Conservation (phyloP, 1,284 basidiomycete genomes). For the Agaricales sp. region DNA sequence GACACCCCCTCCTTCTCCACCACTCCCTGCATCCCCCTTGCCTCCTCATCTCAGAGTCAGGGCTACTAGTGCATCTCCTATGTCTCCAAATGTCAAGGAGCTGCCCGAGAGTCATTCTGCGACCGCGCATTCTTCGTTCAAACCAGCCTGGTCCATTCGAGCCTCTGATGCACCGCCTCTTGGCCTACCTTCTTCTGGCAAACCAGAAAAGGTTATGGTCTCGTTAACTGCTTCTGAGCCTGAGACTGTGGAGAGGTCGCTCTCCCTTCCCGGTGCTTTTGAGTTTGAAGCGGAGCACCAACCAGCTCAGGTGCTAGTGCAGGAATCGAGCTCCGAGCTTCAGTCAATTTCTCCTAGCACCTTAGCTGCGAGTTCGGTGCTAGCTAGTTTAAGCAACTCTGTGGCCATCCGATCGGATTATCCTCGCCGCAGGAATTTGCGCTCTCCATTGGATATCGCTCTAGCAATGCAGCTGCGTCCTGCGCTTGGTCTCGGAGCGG, state of each 20-base stretch:
- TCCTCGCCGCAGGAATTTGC: constrained; percentile 9
- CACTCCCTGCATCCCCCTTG: background rate
- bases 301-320: background rate
- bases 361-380: background rate
- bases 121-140: background rate
- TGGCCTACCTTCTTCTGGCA: background rate
- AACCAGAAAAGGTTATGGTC: background rate
- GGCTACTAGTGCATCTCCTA: background rate
- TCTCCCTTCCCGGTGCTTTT: background rate
- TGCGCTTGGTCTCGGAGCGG: constrained; percentile 53
- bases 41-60: background rate
- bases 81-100: background rate
- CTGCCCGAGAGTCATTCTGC: background rate
- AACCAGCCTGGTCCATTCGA: constrained; percentile 1
- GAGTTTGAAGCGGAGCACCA: background rate
- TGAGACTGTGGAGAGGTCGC: background rate
- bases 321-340: background rate
- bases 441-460: constrained; percentile 50
- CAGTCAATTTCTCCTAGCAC: background rate
- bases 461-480: constrained; percentile 69
- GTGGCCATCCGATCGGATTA: background rate
- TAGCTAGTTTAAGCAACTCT: background rate
- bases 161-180: constrained; percentile 1
- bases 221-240: background rate
- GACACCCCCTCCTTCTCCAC: background rate